These are phyloP conservation scores for Solanum bulbocastanum DNA, from an alignment of 257 asterid genomes.

Conservation along the genomic window DNA sequence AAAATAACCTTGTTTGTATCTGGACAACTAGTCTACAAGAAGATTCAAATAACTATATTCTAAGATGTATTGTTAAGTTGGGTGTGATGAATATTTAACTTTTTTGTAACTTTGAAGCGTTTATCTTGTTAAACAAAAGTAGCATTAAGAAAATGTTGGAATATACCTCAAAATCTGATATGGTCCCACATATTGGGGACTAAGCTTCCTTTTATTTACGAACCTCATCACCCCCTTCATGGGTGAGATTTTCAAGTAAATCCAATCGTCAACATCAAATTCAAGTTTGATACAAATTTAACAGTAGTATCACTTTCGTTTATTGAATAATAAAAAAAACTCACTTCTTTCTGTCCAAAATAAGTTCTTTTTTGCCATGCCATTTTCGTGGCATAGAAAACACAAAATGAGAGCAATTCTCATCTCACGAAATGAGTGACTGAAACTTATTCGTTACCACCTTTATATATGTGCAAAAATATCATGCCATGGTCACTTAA, in stretches of 20 bases:
- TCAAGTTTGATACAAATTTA: not conserved
- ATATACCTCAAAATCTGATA: not conserved
- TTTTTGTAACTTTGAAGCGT: not conserved
- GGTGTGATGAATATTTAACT: no score
- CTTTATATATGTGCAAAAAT: not conserved
- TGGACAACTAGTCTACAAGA: no score
- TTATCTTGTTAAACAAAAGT: not conserved
- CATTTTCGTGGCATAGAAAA: no score
- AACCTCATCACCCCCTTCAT: no score
- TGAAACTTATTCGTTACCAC: not conserved
- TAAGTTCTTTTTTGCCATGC: no score
- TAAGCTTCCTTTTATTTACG: not conserved
- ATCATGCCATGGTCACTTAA: not conserved
- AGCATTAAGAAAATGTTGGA: not conserved
- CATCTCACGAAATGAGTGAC: no score
- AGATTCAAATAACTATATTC: no score
- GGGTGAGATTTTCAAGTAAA: not conserved
- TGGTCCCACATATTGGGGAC: not conserved
- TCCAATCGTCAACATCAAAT: not conserved
- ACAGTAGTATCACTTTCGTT: not conserved
- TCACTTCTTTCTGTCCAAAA: no score
- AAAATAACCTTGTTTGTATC: no score
- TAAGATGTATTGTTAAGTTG: not conserved
- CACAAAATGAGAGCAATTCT: no score
- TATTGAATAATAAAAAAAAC: no score